Conservation (phyloP, 257 asterid species). For the Mentha longifolia region DNA sequence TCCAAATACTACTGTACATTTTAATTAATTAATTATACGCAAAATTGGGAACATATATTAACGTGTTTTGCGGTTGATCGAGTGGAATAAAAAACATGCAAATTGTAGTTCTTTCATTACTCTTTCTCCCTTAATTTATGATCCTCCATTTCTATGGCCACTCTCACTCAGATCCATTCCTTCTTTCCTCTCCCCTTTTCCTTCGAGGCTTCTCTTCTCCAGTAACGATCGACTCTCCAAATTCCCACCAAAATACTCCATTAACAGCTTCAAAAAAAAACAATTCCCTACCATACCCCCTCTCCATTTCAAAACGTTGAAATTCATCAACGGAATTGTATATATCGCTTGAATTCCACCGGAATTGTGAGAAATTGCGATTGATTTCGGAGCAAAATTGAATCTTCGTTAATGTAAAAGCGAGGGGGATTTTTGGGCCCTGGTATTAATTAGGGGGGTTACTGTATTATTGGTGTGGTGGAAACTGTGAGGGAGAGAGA, state of each 20-base stretch:
- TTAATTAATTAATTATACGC: neutral
- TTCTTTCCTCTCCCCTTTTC: constrained; percentile 34
- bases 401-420: neutral
- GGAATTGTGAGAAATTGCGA: neutral
- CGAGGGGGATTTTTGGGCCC: neutral
- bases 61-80: constrained; percentile 33
- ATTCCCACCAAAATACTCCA: constrained; percentile 14
- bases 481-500: neutral
- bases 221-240: constrained; percentile 31
- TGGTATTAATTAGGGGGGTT: too few species aligned
- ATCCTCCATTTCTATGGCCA: constrained; percentile 21
- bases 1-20: too few species aligned
- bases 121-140: constrained; percentile 12
- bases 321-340: constrained; percentile 31
- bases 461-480: constrained; percentile 21
- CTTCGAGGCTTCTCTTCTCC: constrained; percentile 36
- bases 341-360: too few species aligned
- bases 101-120: neutral
- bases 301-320: constrained; percentile 35
- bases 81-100: constrained; percentile 41
- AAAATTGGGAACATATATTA: neutral
- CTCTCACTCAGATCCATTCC: constrained; percentile 41
- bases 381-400: neutral
- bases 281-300: neutral
- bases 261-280: neutral